phyloP scores from a whole-genome alignment of 2,329 filamentous ascomycete species.

The Fusarium sp. region DNA sequence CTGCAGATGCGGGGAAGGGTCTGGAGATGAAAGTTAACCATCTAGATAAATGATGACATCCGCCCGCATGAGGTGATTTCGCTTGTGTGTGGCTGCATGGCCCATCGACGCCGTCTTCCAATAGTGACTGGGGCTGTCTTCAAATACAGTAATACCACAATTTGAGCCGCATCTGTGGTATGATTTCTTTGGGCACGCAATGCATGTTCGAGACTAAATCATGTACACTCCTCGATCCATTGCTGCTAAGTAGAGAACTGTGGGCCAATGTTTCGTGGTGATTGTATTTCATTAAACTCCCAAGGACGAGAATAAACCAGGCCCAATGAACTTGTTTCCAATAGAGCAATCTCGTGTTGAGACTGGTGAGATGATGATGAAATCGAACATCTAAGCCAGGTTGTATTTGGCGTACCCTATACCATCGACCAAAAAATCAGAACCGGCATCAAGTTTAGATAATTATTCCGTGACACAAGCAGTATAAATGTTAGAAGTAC shows the following conservation, averaged over 20 bases:
- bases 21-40: conserved; percentile 5
- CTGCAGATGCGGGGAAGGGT: conserved; percentile 12
- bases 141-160: conserved; percentile 5
- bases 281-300: conserved; percentile 6
- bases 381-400: background rate
- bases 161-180: conserved; percentile 23
- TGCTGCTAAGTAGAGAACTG: background rate
- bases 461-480: too few species aligned
- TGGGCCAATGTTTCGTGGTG: conserved; percentile 4
- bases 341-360: background rate
- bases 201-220: conserved; percentile 19
- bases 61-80: conserved; percentile 34
- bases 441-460: background rate
- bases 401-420: background rate
- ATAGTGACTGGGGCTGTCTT: conserved; percentile 30
- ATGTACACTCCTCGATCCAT: conserved; percentile 28
- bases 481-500: background rate
- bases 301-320: background rate
- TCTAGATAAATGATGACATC: conserved; percentile 13
- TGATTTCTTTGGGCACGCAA: conserved; percentile 7
- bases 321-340: background rate
- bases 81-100: conserved; percentile 36
- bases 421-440: background rate
- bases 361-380: conserved; percentile 3
- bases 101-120: conserved; percentile 16